A percentile compares a stretch with the other conserved stretches of the same genome.
phyloP scores from a whole-genome alignment of 164 flowering plant genomes.

The Santalum album region DNA sequence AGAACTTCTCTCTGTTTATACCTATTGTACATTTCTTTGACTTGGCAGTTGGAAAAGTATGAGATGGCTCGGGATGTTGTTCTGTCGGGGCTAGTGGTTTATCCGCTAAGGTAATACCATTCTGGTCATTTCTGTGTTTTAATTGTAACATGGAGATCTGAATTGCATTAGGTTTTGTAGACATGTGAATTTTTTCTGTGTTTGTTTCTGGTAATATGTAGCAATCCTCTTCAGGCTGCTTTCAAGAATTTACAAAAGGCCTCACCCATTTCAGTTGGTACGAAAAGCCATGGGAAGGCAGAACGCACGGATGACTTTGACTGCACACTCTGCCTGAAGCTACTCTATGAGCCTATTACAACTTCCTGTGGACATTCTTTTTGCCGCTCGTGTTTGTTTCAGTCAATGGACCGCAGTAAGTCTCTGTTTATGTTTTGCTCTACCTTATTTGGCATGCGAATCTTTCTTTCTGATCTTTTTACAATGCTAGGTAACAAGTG shows the following conservation, averaged over 20 bases:
- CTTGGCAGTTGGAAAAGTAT: conserved; percentile 77
- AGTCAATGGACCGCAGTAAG: conserved; percentile 86
- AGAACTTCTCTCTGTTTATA: background rate
- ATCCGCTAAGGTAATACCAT: conserved; percentile 61
- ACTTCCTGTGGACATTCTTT: conserved; percentile 98
- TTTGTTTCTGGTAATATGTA: conserved; percentile 27
- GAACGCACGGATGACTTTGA: conserved; percentile 84
- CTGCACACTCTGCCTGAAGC: conserved; percentile 83
- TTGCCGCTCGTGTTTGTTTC: conserved; percentile 87
- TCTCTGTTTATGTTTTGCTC: conserved; percentile 3
- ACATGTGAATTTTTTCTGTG: background rate
- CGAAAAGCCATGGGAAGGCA: conserved; percentile 36
- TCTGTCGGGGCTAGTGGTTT: conserved; percentile 77
- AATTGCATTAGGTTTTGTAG: background rate
- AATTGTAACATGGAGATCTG: background rate
- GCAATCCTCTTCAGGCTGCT: conserved; percentile 47
- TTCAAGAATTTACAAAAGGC: conserved; percentile 49
- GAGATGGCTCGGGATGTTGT: conserved; percentile 69
- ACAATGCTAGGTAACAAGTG: conserved; percentile 71
- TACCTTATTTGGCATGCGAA: background rate
- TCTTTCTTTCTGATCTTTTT: conserved; percentile 6
- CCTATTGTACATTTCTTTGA: background rate
- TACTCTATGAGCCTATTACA: conserved; percentile 84
- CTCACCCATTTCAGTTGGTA: conserved; percentile 16
- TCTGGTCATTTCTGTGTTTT: background rate